Evolutionary conservation across 257 asterid genomes (phyloP), one percentile per base, ranked within the genome.

Genomic region (Rauvolfia tetraphylla): DNA sequence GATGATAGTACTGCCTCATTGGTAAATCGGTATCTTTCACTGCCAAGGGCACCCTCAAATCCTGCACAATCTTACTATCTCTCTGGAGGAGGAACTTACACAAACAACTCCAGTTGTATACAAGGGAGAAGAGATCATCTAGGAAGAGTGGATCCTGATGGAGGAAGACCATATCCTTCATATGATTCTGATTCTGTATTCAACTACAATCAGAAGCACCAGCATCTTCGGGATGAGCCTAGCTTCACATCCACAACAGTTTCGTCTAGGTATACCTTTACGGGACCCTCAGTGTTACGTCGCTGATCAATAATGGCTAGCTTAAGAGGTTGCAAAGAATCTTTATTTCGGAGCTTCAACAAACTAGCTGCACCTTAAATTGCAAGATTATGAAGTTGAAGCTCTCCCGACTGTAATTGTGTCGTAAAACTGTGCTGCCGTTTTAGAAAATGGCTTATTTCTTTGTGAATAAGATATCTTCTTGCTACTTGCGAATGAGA

Each of bases 251-350:
- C 90, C 39, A 68, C 88, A 23, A 86, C 90, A 12, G 91, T 86
- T 70, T 87, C 92, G 17, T 79, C 82, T n/a, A 87, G 90, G 70
- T 88, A 92, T 80, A 81, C 97, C 58, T 89, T 88, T 78, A 88
- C 81, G 5, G 96, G 89, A 31, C 93, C 90, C 23, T 79, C 91
- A 79, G 79, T 68, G 3, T 79, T 86, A 0, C 86, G 58, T n/a
- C 84, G 61, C 75, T 83, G 87, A 86, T 77, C 76, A 42, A 75
- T 49, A 3, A 49, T 23, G 18, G 38, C 58, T 22, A 22, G 29
- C 14, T 70, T 31, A 20, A 17, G 27, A 51, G 76, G 48, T 27
- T 72, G 29, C 44, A 7, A 68, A 39, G 54, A 18, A 49, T 54
- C 66, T 23, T 33, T 65, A 29, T 49, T 31, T 31, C 44, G 36